These are phyloP conservation scores for Paracorniculantispora psalliotae DNA, from an alignment of 2,329 filamentous ascomycete species.

Conservation along the genomic window DNA sequence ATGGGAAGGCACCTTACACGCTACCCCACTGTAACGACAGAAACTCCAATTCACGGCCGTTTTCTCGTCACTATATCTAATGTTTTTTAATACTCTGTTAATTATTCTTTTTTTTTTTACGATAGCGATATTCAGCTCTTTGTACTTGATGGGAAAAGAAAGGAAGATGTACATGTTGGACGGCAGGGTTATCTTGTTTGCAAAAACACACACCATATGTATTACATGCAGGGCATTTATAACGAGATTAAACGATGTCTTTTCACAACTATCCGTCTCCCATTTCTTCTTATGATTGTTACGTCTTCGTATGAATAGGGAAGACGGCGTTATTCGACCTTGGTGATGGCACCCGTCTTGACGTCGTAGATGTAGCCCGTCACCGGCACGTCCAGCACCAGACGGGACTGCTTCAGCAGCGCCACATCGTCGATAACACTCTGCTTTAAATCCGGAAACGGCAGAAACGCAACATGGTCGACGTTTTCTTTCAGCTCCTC, in stretches of 20 bases:
- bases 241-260: too few relatives aligned
- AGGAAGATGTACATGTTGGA: too few relatives aligned
- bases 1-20: too few relatives aligned
- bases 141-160: too few relatives aligned
- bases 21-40: too few relatives aligned
- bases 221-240: too few relatives aligned
- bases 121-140: too few relatives aligned
- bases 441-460: constrained; percentile 59
- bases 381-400: constrained; percentile 58
- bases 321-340: not conserved
- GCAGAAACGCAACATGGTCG: constrained; percentile 55
- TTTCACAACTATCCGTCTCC: too few relatives aligned
- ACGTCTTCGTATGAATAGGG: not conserved
- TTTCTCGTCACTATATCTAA: not conserved
- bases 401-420: constrained; percentile 53
- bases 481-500: constrained; percentile 53
- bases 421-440: constrained; percentile 63
- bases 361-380: constrained; percentile 77
- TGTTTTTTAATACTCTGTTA: not conserved
- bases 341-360: constrained; percentile 55
- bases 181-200: too few relatives aligned
- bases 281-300: not conserved
- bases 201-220: too few relatives aligned
- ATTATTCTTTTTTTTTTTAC: not conserved
- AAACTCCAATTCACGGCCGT: not conserved